Base-by-base conservation (phyloP, 352 stramenopile species). In the Phytopythium litorale region DNA sequence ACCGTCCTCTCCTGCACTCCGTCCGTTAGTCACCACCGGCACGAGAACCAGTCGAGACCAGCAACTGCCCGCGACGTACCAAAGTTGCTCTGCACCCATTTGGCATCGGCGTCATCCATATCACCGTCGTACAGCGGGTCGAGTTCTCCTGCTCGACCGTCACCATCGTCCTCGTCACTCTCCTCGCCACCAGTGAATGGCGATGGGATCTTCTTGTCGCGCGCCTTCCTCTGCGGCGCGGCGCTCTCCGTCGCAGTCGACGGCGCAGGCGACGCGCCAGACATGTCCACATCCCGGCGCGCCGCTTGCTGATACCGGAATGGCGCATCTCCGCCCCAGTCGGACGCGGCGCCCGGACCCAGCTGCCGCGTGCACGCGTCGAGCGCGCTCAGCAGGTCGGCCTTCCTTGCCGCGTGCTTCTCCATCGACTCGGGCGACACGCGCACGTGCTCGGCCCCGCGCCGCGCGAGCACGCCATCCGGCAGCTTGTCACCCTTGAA, bases 71-170 rank as follows among this genome's bases (percentile, higher is more conserved):
- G 40, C 12, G 40, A 71, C 75, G 53, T 66, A 87, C 82, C 66
- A n/a, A 89, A 67, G 32, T 89, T 81, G n/a, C 51, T 72, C 42
- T 85, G 69, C 35, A 92, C 80, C 80, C 80, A 92, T 16, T 88
- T 75, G 71, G 86, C 78, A 38, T 92, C 81, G 18, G 65, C 76
- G 40, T 88, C 81, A 48, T 92, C 83, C 25, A 82, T 58, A 19
- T 71, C 64, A 15, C 88, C 79, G 51, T 87, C 83, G 60, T 90
- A 92, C 50, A 92, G 67, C 45, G 70, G 73, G 66, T 92, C 83
- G 0, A 67, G 61, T 40, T 87, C 73, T 19, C 59, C 59, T 11
- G 49, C 61, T 12, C 66, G 64, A 16, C 60, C 66, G 23, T 72
- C 60, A 9, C n/a, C 45, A 11, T 53, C 46, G 13, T 12, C 23